Base-by-base conservation (phyloP, 371 early-diverging fungal genomes). In the Actinomortierella wolfii region DNA sequence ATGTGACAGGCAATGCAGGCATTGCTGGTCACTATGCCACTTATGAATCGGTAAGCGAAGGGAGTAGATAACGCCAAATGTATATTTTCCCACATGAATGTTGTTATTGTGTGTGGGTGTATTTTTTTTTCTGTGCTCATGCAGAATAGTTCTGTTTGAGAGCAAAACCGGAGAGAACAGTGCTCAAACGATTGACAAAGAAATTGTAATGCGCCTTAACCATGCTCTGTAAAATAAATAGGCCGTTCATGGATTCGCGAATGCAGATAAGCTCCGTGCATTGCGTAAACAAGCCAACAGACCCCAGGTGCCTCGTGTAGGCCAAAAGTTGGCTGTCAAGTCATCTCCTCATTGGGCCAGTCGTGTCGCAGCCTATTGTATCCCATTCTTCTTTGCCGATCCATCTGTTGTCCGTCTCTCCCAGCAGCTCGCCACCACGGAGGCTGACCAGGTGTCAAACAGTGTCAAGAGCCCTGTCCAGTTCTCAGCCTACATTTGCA, bases 341-440 rank as follows among this genome's bases (percentile, higher is more conserved):
- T 79, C 80, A 8, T 57, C 73, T 17, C 69, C 76, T 1, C 63
- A 64, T 23, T 76, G 77, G 64, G 83, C 85, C 28, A 49, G 80
- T 21, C 76, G 81, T n/a, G 70, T 85, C 1, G 64, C 57, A 2
- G 83, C 81, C 7, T 88, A 86, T 57, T 80, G 78, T 25, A 75
- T 85, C 14, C 86, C 86, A 1, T 88, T 86, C 62, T 65, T 79
- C 50, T 84, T 85, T 76, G 81, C 88, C 1, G 87, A 86, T 40
- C 83, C 84, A 4, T 79, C 84, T 0, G 70, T 86, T 24, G 79
- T 88, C 29, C 81, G 83, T 21, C 74, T 88, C 9, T 83, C 84
- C 2, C 86, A 85, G 43, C 81, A 85, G 34, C 25, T 85, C 63
- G 67, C 70, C 44, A 44, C 77, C 23, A 54, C 64, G 55, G 57